These are phyloP conservation scores for Tuber brumale DNA, from an alignment of 495 filamentous ascomycete genomes.

Conservation along the genomic window DNA sequence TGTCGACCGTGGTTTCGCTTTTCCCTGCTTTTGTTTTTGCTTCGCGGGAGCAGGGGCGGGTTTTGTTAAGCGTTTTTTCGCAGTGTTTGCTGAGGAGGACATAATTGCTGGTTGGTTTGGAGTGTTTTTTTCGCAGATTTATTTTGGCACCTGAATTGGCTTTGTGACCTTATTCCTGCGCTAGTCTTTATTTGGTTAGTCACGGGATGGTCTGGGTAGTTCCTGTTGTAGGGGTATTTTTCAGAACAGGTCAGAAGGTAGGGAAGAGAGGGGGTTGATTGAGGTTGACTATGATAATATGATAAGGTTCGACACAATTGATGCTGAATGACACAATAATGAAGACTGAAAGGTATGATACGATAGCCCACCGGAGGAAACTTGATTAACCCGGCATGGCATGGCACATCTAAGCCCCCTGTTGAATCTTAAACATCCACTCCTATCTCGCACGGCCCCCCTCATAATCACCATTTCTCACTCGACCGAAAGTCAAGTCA, in stretches of 20 bases:
- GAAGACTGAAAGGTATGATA: not conserved
- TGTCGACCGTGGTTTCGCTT: not conserved
- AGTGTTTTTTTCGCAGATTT: not conserved
- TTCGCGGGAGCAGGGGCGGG: not conserved
- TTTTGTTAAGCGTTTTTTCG: not conserved
- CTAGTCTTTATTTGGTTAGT: not conserved
- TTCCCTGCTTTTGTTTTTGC: not conserved
- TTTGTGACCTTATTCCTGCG: not conserved
- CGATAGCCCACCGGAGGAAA: not conserved
- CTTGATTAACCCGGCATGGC: not conserved
- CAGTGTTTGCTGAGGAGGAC: conserved; percentile 3
- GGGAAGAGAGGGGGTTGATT: not conserved
- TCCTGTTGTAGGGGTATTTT: not conserved
- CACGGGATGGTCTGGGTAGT: not conserved
- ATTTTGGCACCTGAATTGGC: not conserved
- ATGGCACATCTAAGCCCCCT: not conserved
- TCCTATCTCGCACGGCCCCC: not conserved
- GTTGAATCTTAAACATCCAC: not conserved
- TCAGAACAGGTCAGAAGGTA: not conserved
- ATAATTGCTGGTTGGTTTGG: not conserved
- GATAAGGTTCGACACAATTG: not conserved
- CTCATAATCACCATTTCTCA: not conserved
- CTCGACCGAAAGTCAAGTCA: not conserved
- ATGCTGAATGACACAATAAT: not conserved
- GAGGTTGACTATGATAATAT: not conserved